Percentiles rank a stretch among this genome's conserved stretches.
Conservation (phyloP, 179 eudicot genomes). For the Beta macrorhiza region DNA sequence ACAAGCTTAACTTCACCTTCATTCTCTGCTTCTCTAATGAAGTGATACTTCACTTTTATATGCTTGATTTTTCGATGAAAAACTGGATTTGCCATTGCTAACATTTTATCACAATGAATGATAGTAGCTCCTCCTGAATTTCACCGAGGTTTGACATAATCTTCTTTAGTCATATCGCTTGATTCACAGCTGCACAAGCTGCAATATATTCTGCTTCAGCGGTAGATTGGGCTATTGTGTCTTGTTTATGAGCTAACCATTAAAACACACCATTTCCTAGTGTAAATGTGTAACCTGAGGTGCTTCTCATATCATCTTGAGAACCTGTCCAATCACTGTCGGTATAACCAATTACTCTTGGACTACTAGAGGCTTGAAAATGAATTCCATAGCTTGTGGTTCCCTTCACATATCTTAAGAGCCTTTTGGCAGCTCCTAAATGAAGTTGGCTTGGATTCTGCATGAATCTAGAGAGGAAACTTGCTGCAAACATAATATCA, state of each 20-base stretch:
- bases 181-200: conserved; percentile 8
- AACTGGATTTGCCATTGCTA: conserved; percentile 19
- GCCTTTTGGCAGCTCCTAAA: neutral
- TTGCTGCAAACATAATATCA: neutral
- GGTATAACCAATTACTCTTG: conserved; percentile 6
- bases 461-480: conserved; percentile 13
- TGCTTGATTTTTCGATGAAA: conserved; percentile 23
- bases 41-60: conserved; percentile 19
- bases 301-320: conserved; percentile 25
- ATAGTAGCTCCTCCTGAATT: neutral
- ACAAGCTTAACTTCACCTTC: conserved; percentile 1
- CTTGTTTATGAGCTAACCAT: conserved; percentile 17
- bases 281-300: conserved; percentile 3
- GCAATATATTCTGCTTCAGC: conserved; percentile 12
- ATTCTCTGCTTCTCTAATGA: conserved; percentile 7
- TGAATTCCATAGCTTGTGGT: conserved; percentile 1
- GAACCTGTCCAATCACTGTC: conserved; percentile 30
- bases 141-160: conserved; percentile 13
- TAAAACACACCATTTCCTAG: conserved; percentile 7
- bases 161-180: conserved; percentile 25
- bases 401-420: neutral
- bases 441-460: conserved; percentile 3
- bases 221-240: neutral
- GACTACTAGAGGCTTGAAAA: neutral
- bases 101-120: conserved; percentile 14